Base-by-base conservation (phyloP, 2,329 filamentous ascomycete species). In the Xylaria sp. region DNA sequence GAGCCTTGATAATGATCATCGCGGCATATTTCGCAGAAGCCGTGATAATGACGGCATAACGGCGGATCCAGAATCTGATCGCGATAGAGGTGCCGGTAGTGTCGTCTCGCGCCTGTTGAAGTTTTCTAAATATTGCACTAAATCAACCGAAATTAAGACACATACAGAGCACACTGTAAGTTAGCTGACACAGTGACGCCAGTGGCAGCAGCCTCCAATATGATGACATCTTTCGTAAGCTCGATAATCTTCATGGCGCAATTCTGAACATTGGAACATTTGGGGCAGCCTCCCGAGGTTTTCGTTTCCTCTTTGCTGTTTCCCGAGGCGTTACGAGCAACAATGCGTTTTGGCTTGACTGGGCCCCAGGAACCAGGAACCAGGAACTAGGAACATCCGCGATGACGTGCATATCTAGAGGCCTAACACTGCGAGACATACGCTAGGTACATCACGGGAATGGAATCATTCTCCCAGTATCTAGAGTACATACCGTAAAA, bases 1-100 rank as follows among this genome's bases (percentile, higher is more conserved):
- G 12, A 31, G 37, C 47, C 17, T 51, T 55, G 50, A 60, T 63
- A 45, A 59, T 42, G 60, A 63, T 55, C 60, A 51, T 55, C 60
- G 43, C 55, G 60, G 55, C 55, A 60, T 43, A 59, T 60, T 21
- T 46, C n/a, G 15, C 23, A 46, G 11, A 37, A 21, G 25, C 33
- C 59, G 35, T 23, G 19, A 46, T 21, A 19, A 28, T 35, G 38
- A 45, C 42, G 42, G 55, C 43, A 19, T 28, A 11, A 31, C 35
- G 23, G 49, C 15, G 43, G 35, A 40, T 51, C 19, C 11, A 21
- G 28, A 21, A 51, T 40, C 6, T 17, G 38, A 40, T 52, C 45
- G 11, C 15, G n/a, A 23, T 49, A n/a, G n/a, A n/a, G n/a, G n/a
- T n/a, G n/a, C n/a, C n/a, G n/a, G 15, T 19, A 40, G 12, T 46